Conservation (phyloP, 768 basidiomycete genomes). For the Pulveroboletus ravenelii region DNA sequence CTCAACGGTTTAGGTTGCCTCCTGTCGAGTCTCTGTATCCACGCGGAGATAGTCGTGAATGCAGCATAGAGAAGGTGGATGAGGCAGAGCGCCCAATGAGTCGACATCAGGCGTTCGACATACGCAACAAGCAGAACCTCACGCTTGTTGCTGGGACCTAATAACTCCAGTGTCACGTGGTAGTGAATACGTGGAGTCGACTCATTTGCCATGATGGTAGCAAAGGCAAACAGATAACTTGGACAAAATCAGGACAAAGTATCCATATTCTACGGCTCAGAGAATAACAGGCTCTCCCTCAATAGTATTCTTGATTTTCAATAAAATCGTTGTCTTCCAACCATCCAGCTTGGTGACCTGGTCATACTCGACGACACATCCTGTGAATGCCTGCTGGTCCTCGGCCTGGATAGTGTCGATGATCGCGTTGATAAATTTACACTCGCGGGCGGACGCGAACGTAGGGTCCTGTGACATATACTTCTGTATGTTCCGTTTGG, state of each 20-base stretch:
- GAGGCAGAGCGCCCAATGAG: constrained; percentile 44
- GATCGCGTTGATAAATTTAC: constrained; percentile 76
- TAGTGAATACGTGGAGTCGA: constrained; percentile 17
- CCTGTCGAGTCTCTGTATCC: constrained; percentile 36
- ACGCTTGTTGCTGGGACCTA: not conserved
- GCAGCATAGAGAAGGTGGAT: constrained; percentile 57
- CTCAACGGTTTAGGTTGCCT: constrained; percentile 44
- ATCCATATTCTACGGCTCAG: constrained; percentile 7
- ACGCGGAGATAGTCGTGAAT: constrained; percentile 37
- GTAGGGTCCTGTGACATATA: constrained; percentile 82
- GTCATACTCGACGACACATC: constrained; percentile 87
- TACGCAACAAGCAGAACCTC: constrained; percentile 1
- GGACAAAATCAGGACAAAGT: constrained; percentile 1
- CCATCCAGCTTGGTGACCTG: constrained; percentile 89
- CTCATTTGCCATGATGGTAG: not conserved
- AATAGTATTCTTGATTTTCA: constrained; percentile 84
- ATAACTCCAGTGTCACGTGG: constrained; percentile 19
- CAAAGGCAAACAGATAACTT: not conserved
- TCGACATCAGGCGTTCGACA: constrained; percentile 32
- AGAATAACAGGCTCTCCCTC: constrained; percentile 48
- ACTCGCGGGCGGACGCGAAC: constrained; percentile 86
- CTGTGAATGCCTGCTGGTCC: constrained; percentile 72
- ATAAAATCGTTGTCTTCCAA: constrained; percentile 90
- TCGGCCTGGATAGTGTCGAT: constrained; percentile 73
- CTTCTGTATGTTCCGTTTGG: constrained; percentile 69